These are phyloP conservation scores for Oropetium thomaeum DNA, from an alignment of 176 grass and related monocot species.

Conservation along the genomic window DNA sequence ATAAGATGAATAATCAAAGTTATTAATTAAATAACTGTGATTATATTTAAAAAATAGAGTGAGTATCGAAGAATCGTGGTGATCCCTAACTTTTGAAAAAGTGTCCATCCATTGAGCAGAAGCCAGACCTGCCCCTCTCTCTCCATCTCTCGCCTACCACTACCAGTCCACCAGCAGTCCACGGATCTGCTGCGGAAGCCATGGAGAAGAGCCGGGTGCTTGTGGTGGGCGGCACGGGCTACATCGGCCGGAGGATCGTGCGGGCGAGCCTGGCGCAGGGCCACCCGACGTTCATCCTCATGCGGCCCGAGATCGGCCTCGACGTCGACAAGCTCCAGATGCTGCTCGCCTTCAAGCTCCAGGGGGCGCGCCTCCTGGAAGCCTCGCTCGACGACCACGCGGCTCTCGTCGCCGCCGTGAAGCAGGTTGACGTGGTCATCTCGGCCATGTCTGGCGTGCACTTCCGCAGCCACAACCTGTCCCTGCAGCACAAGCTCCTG, in stretches of 20 bases:
- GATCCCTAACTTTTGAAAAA: too few relatives aligned
- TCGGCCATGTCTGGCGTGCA: slow-evolving; percentile 34
- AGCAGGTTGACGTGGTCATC: slow-evolving; percentile 65
- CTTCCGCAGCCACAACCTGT: slow-evolving; percentile 16
- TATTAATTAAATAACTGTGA: too few relatives aligned
- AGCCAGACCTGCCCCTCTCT: too few relatives aligned
- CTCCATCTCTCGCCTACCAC: too few relatives aligned
- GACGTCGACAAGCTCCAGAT: slow-evolving; percentile 40
- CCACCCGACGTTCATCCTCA: slow-evolving; percentile 49
- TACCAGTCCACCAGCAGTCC: too few relatives aligned
- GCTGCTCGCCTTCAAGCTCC: slow-evolving; percentile 52
- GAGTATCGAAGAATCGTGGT: too few relatives aligned
- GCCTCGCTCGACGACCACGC: slow-evolving; percentile 40
- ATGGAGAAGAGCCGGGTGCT: slow-evolving; percentile 37
- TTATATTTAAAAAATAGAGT: too few relatives aligned
- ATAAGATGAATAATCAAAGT: too few relatives aligned
- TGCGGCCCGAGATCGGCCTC: slow-evolving; percentile 48
- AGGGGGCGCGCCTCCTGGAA: slow-evolving; percentile 46
- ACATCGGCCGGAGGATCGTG: slow-evolving; percentile 34
- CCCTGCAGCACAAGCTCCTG: slow-evolving; percentile 55
- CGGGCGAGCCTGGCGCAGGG: slow-evolving; percentile 41
- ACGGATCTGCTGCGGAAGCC: too few relatives aligned
- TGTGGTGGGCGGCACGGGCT: slow-evolving; percentile 40
- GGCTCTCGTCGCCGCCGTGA: slow-evolving; percentile 41
- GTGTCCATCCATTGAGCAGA: too few relatives aligned